A percentile compares a stretch with the other conserved stretches of the same genome.
phyloP scores from a whole-genome alignment of 192 early-diverging fungal genomes.

The Umbelopsis vinacea region DNA sequence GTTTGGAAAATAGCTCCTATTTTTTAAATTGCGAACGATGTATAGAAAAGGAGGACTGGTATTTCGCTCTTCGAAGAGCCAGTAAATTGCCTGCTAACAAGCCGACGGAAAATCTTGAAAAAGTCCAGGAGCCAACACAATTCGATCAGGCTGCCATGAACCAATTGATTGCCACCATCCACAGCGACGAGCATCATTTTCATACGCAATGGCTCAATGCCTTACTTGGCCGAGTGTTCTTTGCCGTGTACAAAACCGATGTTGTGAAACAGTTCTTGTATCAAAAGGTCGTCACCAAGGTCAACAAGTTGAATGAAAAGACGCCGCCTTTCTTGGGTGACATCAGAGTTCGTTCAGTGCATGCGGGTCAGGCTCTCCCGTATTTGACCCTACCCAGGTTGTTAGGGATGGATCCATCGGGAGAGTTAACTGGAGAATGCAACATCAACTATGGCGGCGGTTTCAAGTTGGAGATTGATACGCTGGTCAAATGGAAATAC shows the following conservation, averaged over 20 bases:
- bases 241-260: slow-evolving; percentile 73
- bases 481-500: slow-evolving; percentile 49
- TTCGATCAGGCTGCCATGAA: slow-evolving; percentile 53
- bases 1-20: slow-evolving; percentile 46
- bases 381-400: slow-evolving; percentile 80
- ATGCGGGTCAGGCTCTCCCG: slow-evolving; percentile 81
- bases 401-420: slow-evolving; percentile 64
- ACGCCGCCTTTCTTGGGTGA: slow-evolving; percentile 78
- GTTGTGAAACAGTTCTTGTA: slow-evolving; percentile 63
- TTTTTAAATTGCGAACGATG: slow-evolving; percentile 59
- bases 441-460: slow-evolving; percentile 83
- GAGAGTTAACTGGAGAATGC: slow-evolving; percentile 78
- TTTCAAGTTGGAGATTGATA: slow-evolving; percentile 77
- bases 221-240: slow-evolving; percentile 79
- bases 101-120: background rate
- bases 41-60: slow-evolving; percentile 90
- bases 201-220: slow-evolving; percentile 86
- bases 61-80: slow-evolving; percentile 79
- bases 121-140: slow-evolving; percentile 42
- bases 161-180: slow-evolving; percentile 53
- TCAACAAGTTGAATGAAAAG: slow-evolving; percentile 66
- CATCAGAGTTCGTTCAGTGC: slow-evolving; percentile 78
- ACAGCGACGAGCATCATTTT: slow-evolving; percentile 61
- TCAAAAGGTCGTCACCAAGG: slow-evolving; percentile 69
- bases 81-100: slow-evolving; percentile 48